Percentiles rank a stretch among this genome's conserved stretches.
Evolutionary conservation across 129 eudicot species (phyloP).

Genomic region (Deinandra increscens): DNA sequence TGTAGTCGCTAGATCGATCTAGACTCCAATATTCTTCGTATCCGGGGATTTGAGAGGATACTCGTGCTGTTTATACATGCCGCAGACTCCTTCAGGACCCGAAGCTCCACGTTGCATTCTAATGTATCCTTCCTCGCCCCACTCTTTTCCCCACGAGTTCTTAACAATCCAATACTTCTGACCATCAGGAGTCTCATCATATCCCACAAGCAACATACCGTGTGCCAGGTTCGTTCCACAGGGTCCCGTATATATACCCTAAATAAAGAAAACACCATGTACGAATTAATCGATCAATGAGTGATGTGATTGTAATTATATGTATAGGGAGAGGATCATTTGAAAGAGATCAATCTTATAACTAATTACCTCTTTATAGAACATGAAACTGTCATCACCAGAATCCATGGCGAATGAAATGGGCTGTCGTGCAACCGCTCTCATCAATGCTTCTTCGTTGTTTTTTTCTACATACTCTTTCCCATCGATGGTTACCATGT

Average conservation of each 20-base stretch:
- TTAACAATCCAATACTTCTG: slow-evolving; percentile 15
- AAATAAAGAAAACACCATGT: no score
- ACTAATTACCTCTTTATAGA: slow-evolving; percentile 61
- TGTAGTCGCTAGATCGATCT: no score
- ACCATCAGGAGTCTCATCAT: slow-evolving; percentile 12
- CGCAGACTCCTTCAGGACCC: not conserved
- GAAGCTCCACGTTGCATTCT: not conserved
- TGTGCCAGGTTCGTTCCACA: slow-evolving; percentile 63
- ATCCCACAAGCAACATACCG: slow-evolving; percentile 5
- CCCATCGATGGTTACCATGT: slow-evolving; percentile 39
- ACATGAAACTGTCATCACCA: slow-evolving; percentile 44
- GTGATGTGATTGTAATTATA: no score
- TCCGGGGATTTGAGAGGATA: not conserved
- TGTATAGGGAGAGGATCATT: no score
- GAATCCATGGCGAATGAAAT: slow-evolving; percentile 52
- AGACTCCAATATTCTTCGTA: not conserved
- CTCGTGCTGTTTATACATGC: not conserved
- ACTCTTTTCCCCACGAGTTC: slow-evolving; percentile 23
- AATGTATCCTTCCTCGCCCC: slow-evolving; percentile 31
- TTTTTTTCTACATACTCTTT: slow-evolving; percentile 39
- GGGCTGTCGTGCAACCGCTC: slow-evolving; percentile 68
- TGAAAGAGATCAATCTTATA: no score
- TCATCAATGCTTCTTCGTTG: slow-evolving; percentile 49
- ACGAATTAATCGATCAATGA: no score
- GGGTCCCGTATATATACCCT: slow-evolving; percentile 45